These are phyloP conservation scores for Pezicula carpinea DNA, from an alignment of 2,329 filamentous ascomycete genomes.

Conservation along the genomic window DNA sequence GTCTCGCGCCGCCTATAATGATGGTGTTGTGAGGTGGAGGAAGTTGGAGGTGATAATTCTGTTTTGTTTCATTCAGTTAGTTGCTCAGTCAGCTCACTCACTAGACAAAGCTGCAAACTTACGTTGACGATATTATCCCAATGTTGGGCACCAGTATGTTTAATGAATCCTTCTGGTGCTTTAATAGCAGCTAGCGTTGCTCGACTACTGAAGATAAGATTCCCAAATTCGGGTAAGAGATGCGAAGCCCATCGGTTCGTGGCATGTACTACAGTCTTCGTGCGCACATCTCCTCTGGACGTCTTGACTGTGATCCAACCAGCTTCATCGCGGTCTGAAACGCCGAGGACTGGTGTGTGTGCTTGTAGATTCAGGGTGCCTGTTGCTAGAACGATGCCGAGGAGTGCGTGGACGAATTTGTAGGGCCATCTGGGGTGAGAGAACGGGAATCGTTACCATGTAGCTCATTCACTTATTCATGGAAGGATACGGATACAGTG, in stretches of 20 bases:
- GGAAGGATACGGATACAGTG: too few relatives aligned
- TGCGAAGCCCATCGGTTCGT: slow-evolving; percentile 64
- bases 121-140: slow-evolving; percentile 26
- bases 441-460: too few relatives aligned
- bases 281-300: slow-evolving; percentile 45
- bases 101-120: too few relatives aligned
- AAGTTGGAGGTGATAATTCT: slow-evolving; percentile 29
- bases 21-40: slow-evolving; percentile 28
- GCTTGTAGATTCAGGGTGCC: slow-evolving; percentile 45
- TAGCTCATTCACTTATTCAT: too few relatives aligned
- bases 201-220: slow-evolving; percentile 34
- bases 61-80: too few relatives aligned
- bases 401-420: slow-evolving; percentile 56
- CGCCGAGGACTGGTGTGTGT: slow-evolving; percentile 37
- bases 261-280: slow-evolving; percentile 54
- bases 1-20: slow-evolving; percentile 33
- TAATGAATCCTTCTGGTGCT: slow-evolving; percentile 26
- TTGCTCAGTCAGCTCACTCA: background rate
- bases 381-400: slow-evolving; percentile 42
- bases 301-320: slow-evolving; percentile 45
- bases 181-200: slow-evolving; percentile 25
- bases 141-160: slow-evolving; percentile 28
- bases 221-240: slow-evolving; percentile 46
- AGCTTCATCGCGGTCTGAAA: slow-evolving; percentile 16
- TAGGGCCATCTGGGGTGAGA: slow-evolving; percentile 9